phyloP scores from a whole-genome alignment of 106 monocot genomes.

The Amphibolis antarctica region DNA sequence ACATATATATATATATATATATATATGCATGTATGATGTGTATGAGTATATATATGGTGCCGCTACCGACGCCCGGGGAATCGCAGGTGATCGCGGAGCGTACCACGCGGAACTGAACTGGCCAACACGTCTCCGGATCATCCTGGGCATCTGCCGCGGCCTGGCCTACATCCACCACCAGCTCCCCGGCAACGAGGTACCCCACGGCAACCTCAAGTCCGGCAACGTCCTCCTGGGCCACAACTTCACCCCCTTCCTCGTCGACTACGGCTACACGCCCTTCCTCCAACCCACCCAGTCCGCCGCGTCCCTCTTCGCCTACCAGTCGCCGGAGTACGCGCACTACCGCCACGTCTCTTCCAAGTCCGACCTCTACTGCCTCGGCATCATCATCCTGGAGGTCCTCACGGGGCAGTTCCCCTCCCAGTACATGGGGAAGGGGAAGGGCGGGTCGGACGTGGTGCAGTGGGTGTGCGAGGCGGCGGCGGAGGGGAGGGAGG shows the following conservation, averaged over 20 bases:
- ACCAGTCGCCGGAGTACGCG: conserved; percentile 51
- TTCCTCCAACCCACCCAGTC: conserved; percentile 40
- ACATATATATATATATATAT: no score
- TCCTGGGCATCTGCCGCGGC: conserved; percentile 43
- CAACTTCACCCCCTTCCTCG: conserved; percentile 56
- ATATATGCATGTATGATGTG: no score
- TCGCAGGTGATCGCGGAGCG: conserved; percentile 47
- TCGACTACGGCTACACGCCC: conserved; percentile 61
- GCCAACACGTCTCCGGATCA: conserved; percentile 53
- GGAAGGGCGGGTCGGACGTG: conserved; percentile 54
- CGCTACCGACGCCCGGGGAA: no score
- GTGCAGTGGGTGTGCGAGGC: conserved; percentile 33
- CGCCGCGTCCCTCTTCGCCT: conserved; percentile 33
- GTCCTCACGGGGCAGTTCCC: conserved; percentile 78
- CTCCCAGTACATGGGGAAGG: conserved; percentile 45
- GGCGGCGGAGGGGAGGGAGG: conserved; percentile 21
- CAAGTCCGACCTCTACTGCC: conserved; percentile 76
- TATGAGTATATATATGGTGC: no score
- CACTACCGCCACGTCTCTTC: conserved; percentile 23
- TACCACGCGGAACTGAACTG: conserved; percentile 55
- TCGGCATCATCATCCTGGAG: conserved; percentile 82
- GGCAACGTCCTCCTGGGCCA: conserved; percentile 52
- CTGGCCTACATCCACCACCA: conserved; percentile 55
- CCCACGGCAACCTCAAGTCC: conserved; percentile 88
- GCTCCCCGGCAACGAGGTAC: conserved; percentile 27